phyloP scores from a whole-genome alignment of 1,284 basidiomycete species.

The Mycocalia duriaeana region DNA sequence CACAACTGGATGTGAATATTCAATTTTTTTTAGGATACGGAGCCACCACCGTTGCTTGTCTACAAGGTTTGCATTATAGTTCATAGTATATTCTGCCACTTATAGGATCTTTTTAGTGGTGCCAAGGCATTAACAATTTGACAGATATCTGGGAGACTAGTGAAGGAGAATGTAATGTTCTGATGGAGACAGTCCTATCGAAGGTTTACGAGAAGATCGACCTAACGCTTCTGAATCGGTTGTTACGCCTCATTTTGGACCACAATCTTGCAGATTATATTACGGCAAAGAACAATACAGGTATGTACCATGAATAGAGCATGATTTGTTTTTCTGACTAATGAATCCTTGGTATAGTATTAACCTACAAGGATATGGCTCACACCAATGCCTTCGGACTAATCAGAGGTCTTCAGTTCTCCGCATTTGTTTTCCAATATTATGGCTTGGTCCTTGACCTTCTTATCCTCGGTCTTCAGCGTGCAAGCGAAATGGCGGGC shows the following conservation, averaged over 20 bases:
- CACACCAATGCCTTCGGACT: conserved; percentile 90
- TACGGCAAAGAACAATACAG: conserved; percentile 95
- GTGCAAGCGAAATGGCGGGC: conserved; percentile 95
- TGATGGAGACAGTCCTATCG: conserved; percentile 95
- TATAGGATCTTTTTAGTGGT: conserved; percentile 50
- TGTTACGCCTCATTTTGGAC: conserved; percentile 90
- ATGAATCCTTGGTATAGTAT: conserved; percentile 34
- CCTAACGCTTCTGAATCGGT: conserved; percentile 87
- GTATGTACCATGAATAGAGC: conserved; percentile 24
- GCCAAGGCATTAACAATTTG: conserved; percentile 89
- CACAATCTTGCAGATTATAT: conserved; percentile 98
- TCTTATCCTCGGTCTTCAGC: conserved; percentile 88
- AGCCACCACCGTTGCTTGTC: conserved; percentile 91
- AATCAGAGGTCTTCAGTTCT: conserved; percentile 93
- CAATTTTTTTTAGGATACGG: conserved; percentile 60
- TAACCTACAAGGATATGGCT: conserved; percentile 94
- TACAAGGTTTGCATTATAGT: conserved; percentile 69
- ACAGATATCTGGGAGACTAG: conserved; percentile 96
- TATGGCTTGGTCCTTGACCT: conserved; percentile 89
- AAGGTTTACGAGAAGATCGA: conserved; percentile 99
- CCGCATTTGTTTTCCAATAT: conserved; percentile 96
- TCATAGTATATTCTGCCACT: conserved; percentile 4
- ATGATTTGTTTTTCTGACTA: conserved; percentile 5
- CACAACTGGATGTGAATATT: conserved; percentile 3
- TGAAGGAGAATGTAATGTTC: conserved; percentile 92